Evolutionary conservation across 2,329 filamentous ascomycete genomes (phyloP).

Genomic region (Macroventuria anomochaeta): DNA sequence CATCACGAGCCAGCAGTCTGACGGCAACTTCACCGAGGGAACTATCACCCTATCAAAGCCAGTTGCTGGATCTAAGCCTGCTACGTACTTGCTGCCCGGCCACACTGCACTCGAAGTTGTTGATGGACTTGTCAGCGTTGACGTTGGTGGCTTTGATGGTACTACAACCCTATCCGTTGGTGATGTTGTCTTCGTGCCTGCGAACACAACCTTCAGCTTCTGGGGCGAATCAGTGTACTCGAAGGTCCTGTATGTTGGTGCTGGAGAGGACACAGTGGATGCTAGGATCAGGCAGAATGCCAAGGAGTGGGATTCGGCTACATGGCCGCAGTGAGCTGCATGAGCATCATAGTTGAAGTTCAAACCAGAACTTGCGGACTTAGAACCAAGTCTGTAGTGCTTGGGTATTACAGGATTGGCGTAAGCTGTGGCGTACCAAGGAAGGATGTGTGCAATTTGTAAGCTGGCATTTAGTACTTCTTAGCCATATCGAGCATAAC

Average conservation of each 20-base stretch:
- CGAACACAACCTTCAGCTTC: slow-evolving; percentile 43
- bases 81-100: slow-evolving; percentile 33
- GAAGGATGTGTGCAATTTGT: background rate
- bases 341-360: background rate
- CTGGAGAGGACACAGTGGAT: slow-evolving; percentile 27
- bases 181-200: slow-evolving; percentile 51
- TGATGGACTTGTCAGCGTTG: slow-evolving; percentile 47
- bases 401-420: background rate
- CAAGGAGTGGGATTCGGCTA: slow-evolving; percentile 20
- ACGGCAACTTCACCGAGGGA: slow-evolving; percentile 53
- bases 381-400: background rate
- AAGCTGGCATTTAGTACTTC: background rate
- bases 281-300: slow-evolving; percentile 22
- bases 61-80: slow-evolving; percentile 23
- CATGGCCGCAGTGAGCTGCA: slow-evolving; percentile 20
- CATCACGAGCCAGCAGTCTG: slow-evolving; percentile 50
- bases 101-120: slow-evolving; percentile 51
- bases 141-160: slow-evolving; percentile 39
- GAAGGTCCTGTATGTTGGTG: slow-evolving; percentile 33
- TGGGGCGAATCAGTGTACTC: slow-evolving; percentile 34
- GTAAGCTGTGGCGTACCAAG: background rate
- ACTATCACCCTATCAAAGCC: slow-evolving; percentile 51
- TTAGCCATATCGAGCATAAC: background rate
- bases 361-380: background rate
- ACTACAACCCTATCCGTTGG: slow-evolving; percentile 42